phyloP scores from a whole-genome alignment of 2,329 filamentous ascomycete species.

The Chalaropsis thielavioides region DNA sequence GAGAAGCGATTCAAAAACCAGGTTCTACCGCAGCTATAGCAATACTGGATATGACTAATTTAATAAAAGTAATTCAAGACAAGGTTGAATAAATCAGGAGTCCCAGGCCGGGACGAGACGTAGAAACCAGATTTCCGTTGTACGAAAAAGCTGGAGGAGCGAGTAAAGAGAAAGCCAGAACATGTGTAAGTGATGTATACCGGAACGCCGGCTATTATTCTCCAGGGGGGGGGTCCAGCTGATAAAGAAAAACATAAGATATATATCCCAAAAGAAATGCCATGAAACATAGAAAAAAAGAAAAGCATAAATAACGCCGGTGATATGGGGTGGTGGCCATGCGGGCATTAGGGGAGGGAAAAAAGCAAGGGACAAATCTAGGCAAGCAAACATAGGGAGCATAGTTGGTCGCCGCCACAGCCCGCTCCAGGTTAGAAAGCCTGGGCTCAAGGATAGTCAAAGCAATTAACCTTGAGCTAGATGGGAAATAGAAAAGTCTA shows the following conservation, averaged over 20 bases:
- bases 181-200: conserved; percentile 2
- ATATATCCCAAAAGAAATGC: conserved; percentile 4
- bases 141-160: not conserved
- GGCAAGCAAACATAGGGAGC: not conserved
- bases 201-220: conserved; percentile 6
- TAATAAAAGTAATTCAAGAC: not conserved
- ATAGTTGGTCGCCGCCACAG: not conserved
- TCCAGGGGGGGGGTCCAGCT: not conserved
- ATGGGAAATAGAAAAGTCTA: too few species aligned
- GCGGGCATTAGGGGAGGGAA: not conserved
- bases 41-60: not conserved
- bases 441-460: not conserved
- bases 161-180: not conserved
- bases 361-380: not conserved
- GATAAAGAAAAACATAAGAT: not conserved
- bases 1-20: not conserved
- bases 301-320: not conserved
- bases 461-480: not conserved
- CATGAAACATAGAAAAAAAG: not conserved
- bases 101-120: not conserved
- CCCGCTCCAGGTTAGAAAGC: not conserved
- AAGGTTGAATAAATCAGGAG: not conserved
- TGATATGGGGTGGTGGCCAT: not conserved
- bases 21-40: not conserved
- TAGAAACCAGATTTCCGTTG: not conserved